A percentile compares a stretch with the other conserved stretches of the same genome.
Evolutionary conservation across 495 filamentous ascomycete species (phyloP).

Genomic region (Astrothelium macrocarpum): DNA sequence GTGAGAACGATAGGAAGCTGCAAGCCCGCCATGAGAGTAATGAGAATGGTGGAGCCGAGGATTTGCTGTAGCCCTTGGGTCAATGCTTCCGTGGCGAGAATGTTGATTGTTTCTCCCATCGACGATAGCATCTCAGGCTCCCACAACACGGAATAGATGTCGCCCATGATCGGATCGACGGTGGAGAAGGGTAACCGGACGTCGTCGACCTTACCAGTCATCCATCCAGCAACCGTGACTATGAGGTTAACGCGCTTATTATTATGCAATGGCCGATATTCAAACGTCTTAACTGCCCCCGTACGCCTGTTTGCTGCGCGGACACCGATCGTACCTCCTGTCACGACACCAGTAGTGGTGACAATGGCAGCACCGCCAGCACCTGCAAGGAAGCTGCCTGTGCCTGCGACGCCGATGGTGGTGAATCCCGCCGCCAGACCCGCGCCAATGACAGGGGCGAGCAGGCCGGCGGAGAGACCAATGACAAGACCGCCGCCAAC

Average conservation of each 20-base stretch:
- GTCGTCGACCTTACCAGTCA: slow-evolving; percentile 96
- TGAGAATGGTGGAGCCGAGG: slow-evolving; percentile 79
- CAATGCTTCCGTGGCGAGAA: slow-evolving; percentile 93
- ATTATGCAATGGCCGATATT: slow-evolving; percentile 93
- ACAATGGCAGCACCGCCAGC: slow-evolving; percentile 89
- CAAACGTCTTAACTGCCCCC: slow-evolving; percentile 88
- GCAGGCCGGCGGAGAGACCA: slow-evolving; percentile 81
- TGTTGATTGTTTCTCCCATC: slow-evolving; percentile 97
- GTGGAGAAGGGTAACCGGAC: slow-evolving; percentile 92
- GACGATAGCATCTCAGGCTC: slow-evolving; percentile 95
- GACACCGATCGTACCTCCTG: slow-evolving; percentile 74
- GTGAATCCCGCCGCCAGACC: slow-evolving; percentile 92
- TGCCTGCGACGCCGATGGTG: slow-evolving; percentile 86
- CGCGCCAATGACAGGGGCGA: slow-evolving; percentile 90
- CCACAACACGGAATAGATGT: slow-evolving; percentile 95
- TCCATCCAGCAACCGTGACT: slow-evolving; percentile 92
- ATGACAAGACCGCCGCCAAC: slow-evolving; percentile 95
- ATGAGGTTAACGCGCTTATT: slow-evolving; percentile 96
- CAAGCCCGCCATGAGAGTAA: slow-evolving; percentile 85
- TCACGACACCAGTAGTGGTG: slow-evolving; percentile 78
- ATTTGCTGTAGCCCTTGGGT: slow-evolving; percentile 95
- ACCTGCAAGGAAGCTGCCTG: slow-evolving; percentile 79
- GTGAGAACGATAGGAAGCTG: slow-evolving; percentile 86
- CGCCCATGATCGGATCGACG: slow-evolving; percentile 94
- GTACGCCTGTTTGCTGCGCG: slow-evolving; percentile 77